phyloP scores from a whole-genome alignment of 2,329 filamentous ascomycete species.

The Cytospora schulzeri region DNA sequence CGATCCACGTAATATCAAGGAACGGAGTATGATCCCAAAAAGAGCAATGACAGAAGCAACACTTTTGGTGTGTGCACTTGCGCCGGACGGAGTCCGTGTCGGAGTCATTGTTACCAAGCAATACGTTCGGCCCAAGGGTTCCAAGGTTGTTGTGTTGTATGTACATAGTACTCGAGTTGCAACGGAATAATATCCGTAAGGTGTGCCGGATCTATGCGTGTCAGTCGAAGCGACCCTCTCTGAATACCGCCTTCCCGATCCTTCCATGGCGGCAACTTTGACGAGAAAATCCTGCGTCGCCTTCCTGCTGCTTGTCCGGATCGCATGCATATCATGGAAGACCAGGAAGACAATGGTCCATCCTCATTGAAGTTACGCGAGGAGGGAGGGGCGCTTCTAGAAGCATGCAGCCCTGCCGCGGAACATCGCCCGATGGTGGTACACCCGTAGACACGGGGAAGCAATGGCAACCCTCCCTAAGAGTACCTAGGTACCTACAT shows the following conservation, averaged over 20 bases:
- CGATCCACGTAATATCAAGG: constrained; percentile 8
- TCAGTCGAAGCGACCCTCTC: background rate
- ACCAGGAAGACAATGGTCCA: background rate
- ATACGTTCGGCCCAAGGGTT: background rate
- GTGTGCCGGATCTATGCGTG: background rate
- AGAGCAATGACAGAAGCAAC: background rate
- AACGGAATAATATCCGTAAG: background rate
- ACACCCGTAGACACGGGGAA: no score
- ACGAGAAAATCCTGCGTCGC: no score
- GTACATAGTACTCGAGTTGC: no score
- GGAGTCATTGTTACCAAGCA: background rate
- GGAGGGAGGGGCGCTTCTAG: no score
- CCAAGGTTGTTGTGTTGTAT: no score
- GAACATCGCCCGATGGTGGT: no score
- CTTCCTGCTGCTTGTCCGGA: background rate
- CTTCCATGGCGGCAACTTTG: background rate
- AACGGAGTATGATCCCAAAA: background rate
- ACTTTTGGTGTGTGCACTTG: background rate
- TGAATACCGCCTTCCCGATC: background rate
- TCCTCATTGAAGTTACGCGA: no score
- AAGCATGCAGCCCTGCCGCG: no score
- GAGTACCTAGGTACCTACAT: no score
- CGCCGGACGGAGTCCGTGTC: constrained; percentile 1
- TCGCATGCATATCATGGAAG: background rate
- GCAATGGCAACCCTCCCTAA: no score